Percentiles rank a stretch among this genome's conserved stretches.
phyloP scores from a whole-genome alignment of 1,284 basidiomycete species.

The Takashimella tepidaria region DNA sequence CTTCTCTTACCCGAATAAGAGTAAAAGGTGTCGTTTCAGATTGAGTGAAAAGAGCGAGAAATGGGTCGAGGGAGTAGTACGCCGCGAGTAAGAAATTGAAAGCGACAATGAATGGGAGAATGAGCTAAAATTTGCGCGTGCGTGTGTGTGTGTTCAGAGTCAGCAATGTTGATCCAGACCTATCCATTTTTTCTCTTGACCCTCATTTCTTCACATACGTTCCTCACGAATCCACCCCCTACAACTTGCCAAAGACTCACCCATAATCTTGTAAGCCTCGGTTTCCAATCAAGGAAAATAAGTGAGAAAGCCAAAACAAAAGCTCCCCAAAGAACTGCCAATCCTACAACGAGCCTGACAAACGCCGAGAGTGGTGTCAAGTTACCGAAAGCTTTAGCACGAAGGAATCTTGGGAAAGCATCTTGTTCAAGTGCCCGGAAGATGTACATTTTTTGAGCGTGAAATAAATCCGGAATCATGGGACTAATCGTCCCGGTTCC shows the following conservation, averaged over 20 bases:
- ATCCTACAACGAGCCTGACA: conserved; percentile 73
- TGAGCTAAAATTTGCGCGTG: conserved; percentile 75
- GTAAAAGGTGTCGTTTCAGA: conserved; percentile 71
- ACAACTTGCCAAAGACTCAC: too few species aligned
- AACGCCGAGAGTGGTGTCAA: conserved; percentile 84
- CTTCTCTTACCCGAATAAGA: conserved; percentile 79
- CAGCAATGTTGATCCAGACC: background rate
- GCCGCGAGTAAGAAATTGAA: conserved; percentile 85
- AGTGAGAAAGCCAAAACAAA: conserved; percentile 84
- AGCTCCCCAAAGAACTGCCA: conserved; percentile 86
- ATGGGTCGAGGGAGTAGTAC: conserved; percentile 92
- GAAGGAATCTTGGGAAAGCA: conserved; percentile 91
- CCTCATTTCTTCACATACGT: too few species aligned
- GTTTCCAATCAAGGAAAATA: conserved; percentile 85
- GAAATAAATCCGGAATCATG: conserved; percentile 93
- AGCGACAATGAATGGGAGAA: conserved; percentile 89
- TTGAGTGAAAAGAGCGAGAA: conserved; percentile 51
- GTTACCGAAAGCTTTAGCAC: conserved; percentile 95
- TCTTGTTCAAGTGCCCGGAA: conserved; percentile 96
- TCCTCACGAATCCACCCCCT: too few species aligned
- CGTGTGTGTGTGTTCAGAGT: conserved; percentile 7
- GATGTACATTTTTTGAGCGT: conserved; percentile 94
- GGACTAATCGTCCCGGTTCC: conserved; percentile 76
- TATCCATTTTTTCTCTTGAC: too few species aligned
- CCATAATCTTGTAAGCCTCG: conserved; percentile 86